Percentiles rank a stretch among this genome's conserved stretches.
phyloP scores from a whole-genome alignment of 164 flowering plant species.

The Nymphaea thermarum region DNA sequence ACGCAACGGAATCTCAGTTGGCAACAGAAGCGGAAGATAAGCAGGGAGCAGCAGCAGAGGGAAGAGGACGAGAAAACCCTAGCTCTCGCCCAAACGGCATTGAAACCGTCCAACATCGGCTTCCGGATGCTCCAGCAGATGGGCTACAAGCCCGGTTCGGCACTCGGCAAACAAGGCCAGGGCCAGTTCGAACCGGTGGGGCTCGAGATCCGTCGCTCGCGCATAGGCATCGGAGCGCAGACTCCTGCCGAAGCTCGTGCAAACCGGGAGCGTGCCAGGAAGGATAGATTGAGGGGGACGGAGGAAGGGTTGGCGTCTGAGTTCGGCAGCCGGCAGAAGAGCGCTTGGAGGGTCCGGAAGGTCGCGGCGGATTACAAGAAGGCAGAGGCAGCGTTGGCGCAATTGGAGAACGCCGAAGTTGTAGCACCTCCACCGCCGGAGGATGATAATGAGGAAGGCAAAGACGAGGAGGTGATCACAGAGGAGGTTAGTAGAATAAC shows the following conservation, averaged over 20 bases:
- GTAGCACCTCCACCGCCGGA: constrained; percentile 31
- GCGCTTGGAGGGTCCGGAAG: constrained; percentile 49
- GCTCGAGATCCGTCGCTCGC: constrained; percentile 58
- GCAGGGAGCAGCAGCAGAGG: constrained; percentile 46
- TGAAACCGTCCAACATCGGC: constrained; percentile 79
- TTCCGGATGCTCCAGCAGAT: constrained; percentile 81
- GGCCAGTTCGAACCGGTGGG: constrained; percentile 74
- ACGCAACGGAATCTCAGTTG: constrained; percentile 20
- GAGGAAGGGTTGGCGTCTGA: constrained; percentile 52
- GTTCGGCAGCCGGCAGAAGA: constrained; percentile 65
- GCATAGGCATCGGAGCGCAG: constrained; percentile 80
- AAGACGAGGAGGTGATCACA: constrained; percentile 30
- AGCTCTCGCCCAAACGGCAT: constrained; percentile 46
- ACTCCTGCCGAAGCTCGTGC: constrained; percentile 61
- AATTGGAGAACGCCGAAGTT: constrained; percentile 66
- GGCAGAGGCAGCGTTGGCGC: constrained; percentile 66
- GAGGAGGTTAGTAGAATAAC: constrained; percentile 5
- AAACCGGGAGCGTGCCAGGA: constrained; percentile 37
- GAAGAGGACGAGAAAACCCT: constrained; percentile 74
- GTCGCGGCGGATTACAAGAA: constrained; percentile 47
- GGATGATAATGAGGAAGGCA: constrained; percentile 28
- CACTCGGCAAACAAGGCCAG: constrained; percentile 54
- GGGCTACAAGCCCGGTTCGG: constrained; percentile 80
- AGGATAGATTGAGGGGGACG: constrained; percentile 27
- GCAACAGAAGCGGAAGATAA: constrained; percentile 53